A percentile compares a stretch with the other conserved stretches of the same genome.
Conservation (phyloP, 352 stramenopile genomes). For the Pythium vanterpoolii region DNA sequence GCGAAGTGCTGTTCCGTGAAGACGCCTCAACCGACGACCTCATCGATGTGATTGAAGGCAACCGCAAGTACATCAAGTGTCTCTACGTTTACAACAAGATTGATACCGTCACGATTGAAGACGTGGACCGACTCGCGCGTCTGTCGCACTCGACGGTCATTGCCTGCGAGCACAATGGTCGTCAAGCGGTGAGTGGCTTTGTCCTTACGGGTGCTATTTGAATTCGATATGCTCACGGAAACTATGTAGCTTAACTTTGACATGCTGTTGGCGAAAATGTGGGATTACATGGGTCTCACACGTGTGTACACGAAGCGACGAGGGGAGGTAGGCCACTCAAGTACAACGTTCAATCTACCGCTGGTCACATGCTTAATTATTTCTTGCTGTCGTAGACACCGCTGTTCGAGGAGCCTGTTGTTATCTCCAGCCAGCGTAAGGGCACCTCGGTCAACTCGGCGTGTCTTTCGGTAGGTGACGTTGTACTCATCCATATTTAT, state of each 20-base stretch:
- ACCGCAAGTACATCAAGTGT: slow-evolving; percentile 99
- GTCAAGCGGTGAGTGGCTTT: slow-evolving; percentile 44
- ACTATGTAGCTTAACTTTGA: slow-evolving; percentile 95
- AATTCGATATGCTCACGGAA: not conserved
- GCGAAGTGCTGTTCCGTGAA: slow-evolving; percentile 96
- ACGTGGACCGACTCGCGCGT: slow-evolving; percentile 96
- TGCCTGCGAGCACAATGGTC: slow-evolving; percentile 85
- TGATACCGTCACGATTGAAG: slow-evolving; percentile 98
- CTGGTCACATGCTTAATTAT: not conserved
- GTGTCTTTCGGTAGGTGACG: slow-evolving; percentile 70
- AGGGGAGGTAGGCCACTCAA: slow-evolving; percentile 51
- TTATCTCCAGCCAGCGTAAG: slow-evolving; percentile 82
- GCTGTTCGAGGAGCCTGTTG: slow-evolving; percentile 76
- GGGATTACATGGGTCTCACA: slow-evolving; percentile 89
- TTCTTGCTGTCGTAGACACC: slow-evolving; percentile 36
- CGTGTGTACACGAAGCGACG: slow-evolving; percentile 88
- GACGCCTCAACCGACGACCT: slow-evolving; percentile 97
- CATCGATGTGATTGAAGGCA: slow-evolving; percentile 98
- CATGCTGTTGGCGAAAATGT: slow-evolving; percentile 84
- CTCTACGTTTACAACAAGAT: slow-evolving; percentile 99
- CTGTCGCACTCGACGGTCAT: slow-evolving; percentile 97
- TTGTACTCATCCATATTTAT: not conserved
- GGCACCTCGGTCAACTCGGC: slow-evolving; percentile 77
- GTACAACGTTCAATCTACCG: not conserved
- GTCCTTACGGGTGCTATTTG: not conserved